These are phyloP conservation scores for Taxillus chinensis DNA, from an alignment of 164 flowering plant species.

Conservation along the genomic window DNA sequence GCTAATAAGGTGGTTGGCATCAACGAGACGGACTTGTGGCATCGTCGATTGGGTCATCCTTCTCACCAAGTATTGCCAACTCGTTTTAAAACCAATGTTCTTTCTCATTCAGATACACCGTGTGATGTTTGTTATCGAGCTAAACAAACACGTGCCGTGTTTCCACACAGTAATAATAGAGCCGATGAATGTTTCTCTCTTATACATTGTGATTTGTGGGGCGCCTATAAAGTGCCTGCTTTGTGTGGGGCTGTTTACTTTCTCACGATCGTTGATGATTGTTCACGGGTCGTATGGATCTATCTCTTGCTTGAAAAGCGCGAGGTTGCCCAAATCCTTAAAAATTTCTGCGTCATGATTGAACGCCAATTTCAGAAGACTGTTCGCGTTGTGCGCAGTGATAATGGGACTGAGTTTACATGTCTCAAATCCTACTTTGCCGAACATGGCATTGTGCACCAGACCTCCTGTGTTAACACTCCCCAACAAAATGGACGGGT, in stretches of 20 bases:
- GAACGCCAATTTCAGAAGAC: neutral
- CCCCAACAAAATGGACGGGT: neutral
- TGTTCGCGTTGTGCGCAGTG: conserved; percentile 2
- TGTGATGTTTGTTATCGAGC: no score
- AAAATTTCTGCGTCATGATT: neutral
- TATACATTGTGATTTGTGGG: no score
- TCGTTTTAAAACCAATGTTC: no score
- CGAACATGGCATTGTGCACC: neutral
- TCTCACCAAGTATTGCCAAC: no score
- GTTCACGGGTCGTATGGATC: conserved; percentile 3
- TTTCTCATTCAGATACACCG: no score
- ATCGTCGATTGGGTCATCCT: no score
- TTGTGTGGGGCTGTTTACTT: neutral
- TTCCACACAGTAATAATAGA: no score
- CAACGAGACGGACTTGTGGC: no score
- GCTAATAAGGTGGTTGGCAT: no score
- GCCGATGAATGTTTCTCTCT: no score
- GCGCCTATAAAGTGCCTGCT: neutral
- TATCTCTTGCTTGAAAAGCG: conserved; percentile 4
- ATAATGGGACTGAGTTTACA: conserved; percentile 5
- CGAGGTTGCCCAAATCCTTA: neutral
- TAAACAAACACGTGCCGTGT: no score
- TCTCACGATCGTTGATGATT: conserved; percentile 7
- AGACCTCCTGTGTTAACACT: neutral
- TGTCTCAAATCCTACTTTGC: neutral